Evolutionary conservation across 2,329 filamentous ascomycete genomes (phyloP), one percentile per base, ranked within the genome.

Genomic region (Alternaria conjuncta): DNA sequence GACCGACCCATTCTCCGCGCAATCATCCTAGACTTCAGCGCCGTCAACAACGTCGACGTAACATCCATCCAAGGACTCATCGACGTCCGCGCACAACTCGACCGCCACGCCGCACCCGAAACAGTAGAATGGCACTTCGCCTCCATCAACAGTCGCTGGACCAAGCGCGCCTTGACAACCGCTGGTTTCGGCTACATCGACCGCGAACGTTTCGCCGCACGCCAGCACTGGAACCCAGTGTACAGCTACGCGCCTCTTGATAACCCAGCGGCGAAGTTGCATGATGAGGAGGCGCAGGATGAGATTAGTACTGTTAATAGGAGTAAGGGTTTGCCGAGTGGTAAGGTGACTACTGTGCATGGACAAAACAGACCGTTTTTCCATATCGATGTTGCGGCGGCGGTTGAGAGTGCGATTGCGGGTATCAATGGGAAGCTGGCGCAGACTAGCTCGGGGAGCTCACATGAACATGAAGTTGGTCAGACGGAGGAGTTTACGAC

Each of bases 61-160:
- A 97, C 96, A 0, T 96, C 93, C 0, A 88, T 97, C 3, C 96
- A 98, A 81, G 90, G 93, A 71, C 85, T 98, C 43, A 96, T 98
- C 73, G 96, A 98, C 73, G 91, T 97, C 1, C 92, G 95, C 73
- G 97, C 97, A 79, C 94, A 97, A 77, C 89, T 98, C 25, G 95
- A 97, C 78, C 86, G 89, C 20, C 97, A 97, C 76, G 88, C 93
- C 1, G 80, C 90, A 0, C 95, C 95, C 0, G 89, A 94, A 20
- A 85, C 86, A 3, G 94, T 98, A 5, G 93, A 97, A 78, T 98
- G 95, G 94, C 96, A 98, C 80, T 90, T 98, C 67, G 93, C 94
- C n/a, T 91, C 90, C 80, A 92, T 98, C 82, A 94, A 90, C 82
- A 97, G 96, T 84, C 88, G 92, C 61, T 97, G 95, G 95, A 95